Percentiles rank a stretch among this genome's conserved stretches.
Evolutionary conservation across 192 early-diverging fungal species (phyloP).

Genomic region (Helicostylum pulchrum): DNA sequence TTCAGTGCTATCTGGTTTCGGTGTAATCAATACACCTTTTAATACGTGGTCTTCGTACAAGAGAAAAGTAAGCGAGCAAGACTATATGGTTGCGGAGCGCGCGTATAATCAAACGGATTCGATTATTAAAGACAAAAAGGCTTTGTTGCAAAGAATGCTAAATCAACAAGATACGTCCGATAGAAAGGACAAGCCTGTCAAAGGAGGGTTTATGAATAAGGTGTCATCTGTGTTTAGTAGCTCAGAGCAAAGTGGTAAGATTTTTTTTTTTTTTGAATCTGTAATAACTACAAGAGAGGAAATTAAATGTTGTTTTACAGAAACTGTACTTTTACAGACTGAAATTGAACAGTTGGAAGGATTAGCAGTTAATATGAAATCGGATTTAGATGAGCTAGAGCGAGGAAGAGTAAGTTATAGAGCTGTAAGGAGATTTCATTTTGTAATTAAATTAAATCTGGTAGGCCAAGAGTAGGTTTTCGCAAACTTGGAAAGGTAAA

Average conservation of each 20-base stretch:
- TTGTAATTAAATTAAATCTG: background rate
- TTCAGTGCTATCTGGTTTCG: slow-evolving; percentile 91
- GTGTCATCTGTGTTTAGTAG: slow-evolving; percentile 1
- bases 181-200: background rate
- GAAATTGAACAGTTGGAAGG: slow-evolving; percentile 23
- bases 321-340: slow-evolving; percentile 12
- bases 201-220: background rate
- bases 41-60: slow-evolving; percentile 77
- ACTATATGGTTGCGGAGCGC: slow-evolving; percentile 1
- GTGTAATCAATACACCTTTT: slow-evolving; percentile 90
- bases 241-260: background rate
- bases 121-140: slow-evolving; percentile 55
- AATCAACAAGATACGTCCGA: background rate
- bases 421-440: background rate
- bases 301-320: background rate
- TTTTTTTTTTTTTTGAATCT: background rate
- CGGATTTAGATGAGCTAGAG: slow-evolving; percentile 25
- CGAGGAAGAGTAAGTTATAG: slow-evolving; percentile 8
- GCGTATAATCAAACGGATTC: slow-evolving; percentile 67
- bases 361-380: slow-evolving; percentile 18
- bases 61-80: slow-evolving; percentile 17
- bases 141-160: slow-evolving; percentile 1
- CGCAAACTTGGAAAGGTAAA: slow-evolving; percentile 49
- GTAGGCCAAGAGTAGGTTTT: slow-evolving; percentile 12
- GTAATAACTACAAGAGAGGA: too few relatives aligned